Conservation (phyloP, 2,329 filamentous ascomycete species). For the Monosporascus sp. region DNA sequence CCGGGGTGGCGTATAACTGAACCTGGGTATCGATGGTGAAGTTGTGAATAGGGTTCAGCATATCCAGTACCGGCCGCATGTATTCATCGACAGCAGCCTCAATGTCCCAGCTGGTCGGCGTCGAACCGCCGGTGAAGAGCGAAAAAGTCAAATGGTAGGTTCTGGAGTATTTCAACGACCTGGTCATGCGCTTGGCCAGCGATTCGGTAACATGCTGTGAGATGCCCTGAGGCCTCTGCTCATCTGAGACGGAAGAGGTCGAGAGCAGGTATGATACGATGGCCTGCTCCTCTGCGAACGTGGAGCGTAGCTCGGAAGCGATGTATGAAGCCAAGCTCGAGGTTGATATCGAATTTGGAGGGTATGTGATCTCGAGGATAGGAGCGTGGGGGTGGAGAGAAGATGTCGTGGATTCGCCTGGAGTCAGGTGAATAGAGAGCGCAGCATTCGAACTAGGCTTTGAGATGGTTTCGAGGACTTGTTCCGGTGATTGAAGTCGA, state of each 20-base stretch:
- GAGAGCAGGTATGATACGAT: slow-evolving; percentile 73
- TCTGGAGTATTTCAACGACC: slow-evolving; percentile 84
- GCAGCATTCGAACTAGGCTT: slow-evolving; percentile 44
- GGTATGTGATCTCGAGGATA: slow-evolving; percentile 72
- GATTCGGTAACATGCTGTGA: slow-evolving; percentile 49
- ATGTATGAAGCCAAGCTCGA: slow-evolving; percentile 72
- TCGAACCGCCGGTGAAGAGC: slow-evolving; percentile 74
- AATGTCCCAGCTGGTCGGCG: slow-evolving; percentile 87
- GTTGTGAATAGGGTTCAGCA: slow-evolving; percentile 79
- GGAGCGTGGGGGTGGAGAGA: slow-evolving; percentile 65
- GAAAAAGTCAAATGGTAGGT: slow-evolving; percentile 97
- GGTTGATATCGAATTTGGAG: slow-evolving; percentile 61
- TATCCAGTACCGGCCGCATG: slow-evolving; percentile 73
- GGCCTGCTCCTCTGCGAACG: slow-evolving; percentile 85
- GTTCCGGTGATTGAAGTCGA: slow-evolving; percentile 56
- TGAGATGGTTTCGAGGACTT: slow-evolving; percentile 26
- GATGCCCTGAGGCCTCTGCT: slow-evolving; percentile 39
- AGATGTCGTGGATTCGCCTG: slow-evolving; percentile 54
- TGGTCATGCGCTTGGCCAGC: slow-evolving; percentile 66
- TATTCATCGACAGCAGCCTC: slow-evolving; percentile 75
- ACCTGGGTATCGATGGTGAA: slow-evolving; percentile 97
- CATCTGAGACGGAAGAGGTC: slow-evolving; percentile 47
- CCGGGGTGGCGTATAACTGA: slow-evolving; percentile 78
- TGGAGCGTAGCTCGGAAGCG: slow-evolving; percentile 67
- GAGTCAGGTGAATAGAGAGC: slow-evolving; percentile 65